These are phyloP conservation scores for Escovopsis sp. DNA, from an alignment of 2,329 filamentous ascomycete genomes.

Conservation along the genomic window DNA sequence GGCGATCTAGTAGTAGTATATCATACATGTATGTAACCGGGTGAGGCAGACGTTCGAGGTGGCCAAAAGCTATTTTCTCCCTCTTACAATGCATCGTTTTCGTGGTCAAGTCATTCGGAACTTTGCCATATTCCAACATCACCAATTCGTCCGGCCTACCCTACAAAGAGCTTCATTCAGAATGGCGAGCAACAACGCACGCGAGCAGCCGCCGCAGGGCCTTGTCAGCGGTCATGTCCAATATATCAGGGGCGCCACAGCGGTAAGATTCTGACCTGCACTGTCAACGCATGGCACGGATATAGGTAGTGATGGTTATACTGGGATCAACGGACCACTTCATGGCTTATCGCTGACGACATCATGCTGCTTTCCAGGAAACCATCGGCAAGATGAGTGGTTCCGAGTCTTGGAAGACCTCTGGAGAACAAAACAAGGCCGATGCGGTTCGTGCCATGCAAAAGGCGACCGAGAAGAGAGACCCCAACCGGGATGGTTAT, in stretches of 20 bases:
- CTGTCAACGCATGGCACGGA: too few species aligned
- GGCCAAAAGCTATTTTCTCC: not conserved
- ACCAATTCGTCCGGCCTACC: not conserved
- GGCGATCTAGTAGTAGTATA: not conserved
- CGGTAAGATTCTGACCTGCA: constrained; percentile 27
- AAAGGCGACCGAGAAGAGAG: constrained; percentile 39
- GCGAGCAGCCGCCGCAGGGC: constrained; percentile 32
- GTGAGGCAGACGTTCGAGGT: too few species aligned
- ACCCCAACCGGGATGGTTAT: constrained; percentile 36
- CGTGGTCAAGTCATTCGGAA: not conserved
- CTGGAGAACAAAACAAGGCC: constrained; percentile 49
- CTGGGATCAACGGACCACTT: too few species aligned
- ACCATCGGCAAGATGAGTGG: constrained; percentile 47
- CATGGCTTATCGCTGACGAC: not conserved
- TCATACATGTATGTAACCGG: too few species aligned
- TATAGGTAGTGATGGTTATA: too few species aligned
- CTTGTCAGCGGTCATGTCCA: constrained; percentile 50
- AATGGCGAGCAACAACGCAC: constrained; percentile 16
- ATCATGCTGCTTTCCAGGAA: constrained; percentile 22
- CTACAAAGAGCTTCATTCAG: constrained; percentile 5
- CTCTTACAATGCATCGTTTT: not conserved
- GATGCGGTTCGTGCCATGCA: constrained; percentile 50
- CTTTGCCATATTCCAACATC: not conserved
- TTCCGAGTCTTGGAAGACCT: constrained; percentile 46
- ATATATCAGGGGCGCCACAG: constrained; percentile 53